Evolutionary conservation across 164 flowering plant genomes (phyloP).

Genomic region (Berberis vulgaris): DNA sequence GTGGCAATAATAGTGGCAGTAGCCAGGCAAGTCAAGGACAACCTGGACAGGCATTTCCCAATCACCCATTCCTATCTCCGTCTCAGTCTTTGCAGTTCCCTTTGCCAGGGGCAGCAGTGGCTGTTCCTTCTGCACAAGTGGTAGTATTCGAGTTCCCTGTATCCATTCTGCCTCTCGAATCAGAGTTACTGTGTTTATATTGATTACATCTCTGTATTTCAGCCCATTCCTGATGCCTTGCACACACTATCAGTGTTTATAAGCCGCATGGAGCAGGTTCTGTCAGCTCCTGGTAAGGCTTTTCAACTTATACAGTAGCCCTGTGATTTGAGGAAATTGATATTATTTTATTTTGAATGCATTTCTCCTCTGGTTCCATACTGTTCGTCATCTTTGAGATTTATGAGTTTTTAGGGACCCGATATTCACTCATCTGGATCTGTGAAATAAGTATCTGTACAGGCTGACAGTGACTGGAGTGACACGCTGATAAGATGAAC

Average conservation of each 20-base stretch:
- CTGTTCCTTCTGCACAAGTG: conserved; percentile 54
- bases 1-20: conserved; percentile 24
- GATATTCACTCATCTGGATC: background rate
- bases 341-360: too few relatives aligned
- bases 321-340: too few relatives aligned
- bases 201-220: conserved; percentile 12
- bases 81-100: conserved; percentile 58
- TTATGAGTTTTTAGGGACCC: too few relatives aligned
- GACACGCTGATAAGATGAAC: background rate
- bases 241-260: conserved; percentile 71
- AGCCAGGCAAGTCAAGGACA: conserved; percentile 38
- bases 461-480: too few relatives aligned
- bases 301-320: background rate
- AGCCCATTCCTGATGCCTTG: conserved; percentile 91
- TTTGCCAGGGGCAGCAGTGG: conserved; percentile 34
- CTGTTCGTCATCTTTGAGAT: too few relatives aligned
- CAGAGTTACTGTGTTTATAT: conserved; percentile 1
- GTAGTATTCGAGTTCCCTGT: conserved; percentile 22
- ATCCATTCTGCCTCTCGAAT: background rate
- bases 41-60: conserved; percentile 29
- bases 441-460: too few relatives aligned
- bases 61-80: conserved; percentile 30
- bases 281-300: conserved; percentile 51
- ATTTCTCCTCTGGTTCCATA: too few relatives aligned
- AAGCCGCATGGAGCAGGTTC: conserved; percentile 60